Evolutionary conservation across 768 basidiomycete genomes (phyloP), one percentile per base, ranked within the genome.

Genomic region (Lactarius hatsudake): DNA sequence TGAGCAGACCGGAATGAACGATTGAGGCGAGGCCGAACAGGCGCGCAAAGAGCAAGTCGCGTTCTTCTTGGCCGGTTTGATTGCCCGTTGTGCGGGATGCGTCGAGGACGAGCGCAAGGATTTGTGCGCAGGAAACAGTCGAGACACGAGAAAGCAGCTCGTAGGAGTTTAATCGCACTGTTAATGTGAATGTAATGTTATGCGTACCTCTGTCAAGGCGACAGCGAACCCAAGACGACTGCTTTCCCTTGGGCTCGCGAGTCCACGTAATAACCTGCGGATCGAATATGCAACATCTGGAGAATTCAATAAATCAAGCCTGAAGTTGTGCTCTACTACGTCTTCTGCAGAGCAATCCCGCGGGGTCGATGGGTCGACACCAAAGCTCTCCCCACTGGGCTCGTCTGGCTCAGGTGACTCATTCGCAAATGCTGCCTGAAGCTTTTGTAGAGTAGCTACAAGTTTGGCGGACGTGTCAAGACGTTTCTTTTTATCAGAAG

Each of bases 171-270:
- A 57, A 53, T 71, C 61, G 59, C 56, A 38, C 20, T 40, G 30
- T 28, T 63, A 38, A 56, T 74, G 23, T 8, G 30, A 23, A 23
- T 3, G 20, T 59, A 30, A 38, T 42, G 30, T 26, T 51, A 42
- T 18, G 76, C 85, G 71, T 73, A 96, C 96, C 83, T 97, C 96
- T 0, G 96, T 94, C 71, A 99, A 80, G 38, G 95, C 94, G 54
- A 99, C 96, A 10, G 95, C 94, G 75, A 98, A 99, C 20, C 96
- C 96, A 43, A 98, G 80, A 71, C 96, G 80, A 76, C 94, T 96
- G 76, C 93, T 93, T 75, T 99, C 96, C 72, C 95, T 82, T 1
- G 94, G 91, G 76, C 93, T 96, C 0, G 91, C 93, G 36, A 99
- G 81, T 15, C 96, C 96, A 51, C 94, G 83, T 20, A 96, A 80